Base-by-base conservation (phyloP, 2,329 filamentous ascomycete species). In the Xylariaceae sp. region DNA sequence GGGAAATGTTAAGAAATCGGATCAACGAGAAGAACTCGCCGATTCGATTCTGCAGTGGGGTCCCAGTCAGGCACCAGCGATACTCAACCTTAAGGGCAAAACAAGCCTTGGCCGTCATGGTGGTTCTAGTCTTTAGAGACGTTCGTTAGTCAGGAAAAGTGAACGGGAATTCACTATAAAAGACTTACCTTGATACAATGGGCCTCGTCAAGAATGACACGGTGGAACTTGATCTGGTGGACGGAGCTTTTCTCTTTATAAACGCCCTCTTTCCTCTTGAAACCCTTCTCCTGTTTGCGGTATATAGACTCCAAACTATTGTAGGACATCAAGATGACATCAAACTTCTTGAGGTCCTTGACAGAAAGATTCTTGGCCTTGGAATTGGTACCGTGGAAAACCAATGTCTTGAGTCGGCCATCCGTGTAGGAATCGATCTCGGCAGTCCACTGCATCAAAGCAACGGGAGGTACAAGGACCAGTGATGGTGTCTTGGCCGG, bases 321-420 rank as follows among this genome's bases (percentile, higher is more conserved):
- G 81, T 96, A 99, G 14, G 93, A 98, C 76, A 98, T 96, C 84
- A 98, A 92, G 70, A 98, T 93, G 48, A 99, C 91, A 73, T 99
- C 87, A 74, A 88, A 96, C 64, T 88, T 85, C 73, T 88, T 89
- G 49, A 98, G 77, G 37, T 96, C 88, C 56, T 87, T 88, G 21
- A 85, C 77, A 0, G 83, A 87, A 67, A 96, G 85, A 23, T 82
- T 83, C 76, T 96, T 97, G 48, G 89, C 81, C 74, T 95, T 92
- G 18, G 85, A 72, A 62, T 96, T 96, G 16, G 92, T 92, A 45
- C 91, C 90, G 67, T 99, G 95, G 65, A 89, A 93, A 40, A 98
- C 86, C 49, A 97, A 86, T 0, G 96, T 96, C 65, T 96, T 96
- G 59, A 99, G 80, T 52, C 89, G 91, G 29, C 91, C 91, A 66